phyloP scores from a whole-genome alignment of 1,284 basidiomycete species.

The Apiotrichum veenhuisii region DNA sequence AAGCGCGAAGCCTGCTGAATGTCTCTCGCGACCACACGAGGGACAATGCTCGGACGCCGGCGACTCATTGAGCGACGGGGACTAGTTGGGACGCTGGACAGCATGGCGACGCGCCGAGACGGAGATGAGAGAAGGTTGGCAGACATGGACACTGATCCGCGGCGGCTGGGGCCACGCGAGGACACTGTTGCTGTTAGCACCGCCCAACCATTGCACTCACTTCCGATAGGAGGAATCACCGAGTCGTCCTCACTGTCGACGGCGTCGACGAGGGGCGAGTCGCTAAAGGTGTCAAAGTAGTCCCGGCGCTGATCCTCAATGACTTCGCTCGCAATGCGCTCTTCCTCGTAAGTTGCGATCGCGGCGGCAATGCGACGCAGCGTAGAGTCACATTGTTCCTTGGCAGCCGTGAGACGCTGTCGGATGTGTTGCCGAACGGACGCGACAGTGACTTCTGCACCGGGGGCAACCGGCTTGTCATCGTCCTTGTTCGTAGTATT shows the following conservation, averaged over 20 bases:
- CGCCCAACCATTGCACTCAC: not conserved
- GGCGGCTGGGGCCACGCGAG: slow-evolving; percentile 37
- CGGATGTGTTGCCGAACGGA: slow-evolving; percentile 92
- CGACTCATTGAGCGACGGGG: slow-evolving; percentile 28
- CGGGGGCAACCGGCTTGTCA: slow-evolving; percentile 33
- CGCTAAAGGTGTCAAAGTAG: slow-evolving; percentile 46
- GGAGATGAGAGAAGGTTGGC: slow-evolving; percentile 29
- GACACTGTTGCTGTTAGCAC: slow-evolving; percentile 11
- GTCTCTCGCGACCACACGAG: slow-evolving; percentile 36
- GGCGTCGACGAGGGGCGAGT: slow-evolving; percentile 35
- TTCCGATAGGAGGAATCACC: slow-evolving; percentile 13
- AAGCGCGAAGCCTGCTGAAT: not conserved
- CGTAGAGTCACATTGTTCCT: slow-evolving; percentile 93
- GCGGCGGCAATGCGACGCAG: slow-evolving; percentile 85
- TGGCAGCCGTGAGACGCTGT: slow-evolving; percentile 85
- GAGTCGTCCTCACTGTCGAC: slow-evolving; percentile 40
- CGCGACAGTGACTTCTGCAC: slow-evolving; percentile 49
- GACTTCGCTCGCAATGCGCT: slow-evolving; percentile 52
- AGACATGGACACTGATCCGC: slow-evolving; percentile 37
- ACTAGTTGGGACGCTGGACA: slow-evolving; percentile 29
- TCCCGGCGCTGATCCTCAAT: slow-evolving; percentile 30
- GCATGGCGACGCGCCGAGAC: slow-evolving; percentile 23
- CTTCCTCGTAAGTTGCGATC: slow-evolving; percentile 91
- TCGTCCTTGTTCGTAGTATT: slow-evolving; percentile 7
- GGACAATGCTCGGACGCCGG: slow-evolving; percentile 38